Evolutionary conservation across 2,329 filamentous ascomycete species (phyloP).

Genomic region (Fusarium lateritium): DNA sequence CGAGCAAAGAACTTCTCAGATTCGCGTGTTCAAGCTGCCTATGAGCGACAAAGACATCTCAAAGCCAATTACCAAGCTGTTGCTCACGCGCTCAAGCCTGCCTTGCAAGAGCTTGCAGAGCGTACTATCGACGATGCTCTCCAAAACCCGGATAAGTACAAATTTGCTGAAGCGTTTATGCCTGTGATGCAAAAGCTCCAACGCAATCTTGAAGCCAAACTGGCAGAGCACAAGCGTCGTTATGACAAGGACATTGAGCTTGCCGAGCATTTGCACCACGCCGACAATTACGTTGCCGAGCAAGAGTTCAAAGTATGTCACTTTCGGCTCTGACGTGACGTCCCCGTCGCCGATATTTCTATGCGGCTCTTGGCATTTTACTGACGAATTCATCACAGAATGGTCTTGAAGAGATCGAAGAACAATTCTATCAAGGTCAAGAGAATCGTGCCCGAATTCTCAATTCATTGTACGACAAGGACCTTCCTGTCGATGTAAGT

Average conservation of each 20-base stretch:
- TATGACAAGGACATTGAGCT: constrained; percentile 55
- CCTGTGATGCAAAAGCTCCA: constrained; percentile 66
- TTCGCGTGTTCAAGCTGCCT: constrained; percentile 68
- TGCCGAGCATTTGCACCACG: constrained; percentile 57
- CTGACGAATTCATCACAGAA: constrained; percentile 52
- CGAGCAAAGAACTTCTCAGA: constrained; percentile 71
- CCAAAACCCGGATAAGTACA: constrained; percentile 66
- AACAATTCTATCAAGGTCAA: constrained; percentile 62
- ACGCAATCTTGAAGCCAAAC: constrained; percentile 50
- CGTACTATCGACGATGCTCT: constrained; percentile 71
- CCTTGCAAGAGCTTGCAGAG: constrained; percentile 75
- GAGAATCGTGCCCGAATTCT: constrained; percentile 63
- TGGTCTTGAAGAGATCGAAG: constrained; percentile 56
- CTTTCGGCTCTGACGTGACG: constrained; percentile 38
- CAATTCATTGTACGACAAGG: constrained; percentile 59
- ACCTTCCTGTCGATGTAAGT: constrained; percentile 66
- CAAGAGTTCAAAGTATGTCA: constrained; percentile 57
- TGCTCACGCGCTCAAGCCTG: constrained; percentile 73
- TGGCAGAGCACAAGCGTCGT: constrained; percentile 52
- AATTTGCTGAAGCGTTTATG: constrained; percentile 67
- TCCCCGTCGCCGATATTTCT: constrained; percentile 40
- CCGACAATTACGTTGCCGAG: constrained; percentile 54
- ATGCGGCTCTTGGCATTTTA: constrained; percentile 41
- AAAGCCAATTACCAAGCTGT: constrained; percentile 76
- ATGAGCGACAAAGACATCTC: constrained; percentile 76